Evolutionary conservation across 495 filamentous ascomycete species (phyloP).

Genomic region (Talaromyces adpressus): DNA sequence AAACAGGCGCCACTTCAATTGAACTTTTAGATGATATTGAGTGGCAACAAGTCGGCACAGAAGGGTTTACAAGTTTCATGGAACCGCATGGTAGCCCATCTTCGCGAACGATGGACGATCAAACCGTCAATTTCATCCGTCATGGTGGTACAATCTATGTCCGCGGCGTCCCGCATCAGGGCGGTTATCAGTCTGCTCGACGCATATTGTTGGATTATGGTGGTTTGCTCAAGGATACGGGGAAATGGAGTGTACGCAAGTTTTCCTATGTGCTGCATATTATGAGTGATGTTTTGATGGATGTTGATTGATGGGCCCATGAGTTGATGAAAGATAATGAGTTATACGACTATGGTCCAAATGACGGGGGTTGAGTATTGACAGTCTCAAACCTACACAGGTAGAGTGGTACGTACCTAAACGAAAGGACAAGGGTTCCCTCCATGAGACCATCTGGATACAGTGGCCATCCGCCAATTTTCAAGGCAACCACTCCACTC

Average conservation of each 20-base stretch:
- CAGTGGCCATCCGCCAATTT: not conserved
- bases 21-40: constrained; percentile 45
- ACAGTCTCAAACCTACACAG: too few species aligned
- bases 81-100: constrained; percentile 21
- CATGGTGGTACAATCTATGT: constrained; percentile 43
- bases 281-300: constrained; percentile 48
- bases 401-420: too few species aligned
- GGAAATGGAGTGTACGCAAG: constrained; percentile 43
- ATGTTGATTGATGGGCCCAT: constrained; percentile 26
- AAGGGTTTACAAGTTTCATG: constrained; percentile 36
- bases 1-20: constrained; percentile 28
- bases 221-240: constrained; percentile 41
- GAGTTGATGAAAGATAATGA: not conserved
- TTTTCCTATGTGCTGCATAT: constrained; percentile 44
- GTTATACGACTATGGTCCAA: not conserved
- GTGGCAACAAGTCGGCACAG: constrained; percentile 36
- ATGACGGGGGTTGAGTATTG: too few species aligned
- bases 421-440: not conserved
- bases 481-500: not conserved
- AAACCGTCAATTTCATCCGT: constrained; percentile 42
- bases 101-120: constrained; percentile 20
- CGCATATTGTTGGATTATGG: constrained; percentile 44
- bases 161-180: constrained; percentile 37
- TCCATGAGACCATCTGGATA: not conserved
- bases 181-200: constrained; percentile 42